Evolutionary conservation across 2,329 filamentous ascomycete genomes (phyloP), one percentile per base, ranked within the genome.

Genomic region (Colletotrichum higginsianum): DNA sequence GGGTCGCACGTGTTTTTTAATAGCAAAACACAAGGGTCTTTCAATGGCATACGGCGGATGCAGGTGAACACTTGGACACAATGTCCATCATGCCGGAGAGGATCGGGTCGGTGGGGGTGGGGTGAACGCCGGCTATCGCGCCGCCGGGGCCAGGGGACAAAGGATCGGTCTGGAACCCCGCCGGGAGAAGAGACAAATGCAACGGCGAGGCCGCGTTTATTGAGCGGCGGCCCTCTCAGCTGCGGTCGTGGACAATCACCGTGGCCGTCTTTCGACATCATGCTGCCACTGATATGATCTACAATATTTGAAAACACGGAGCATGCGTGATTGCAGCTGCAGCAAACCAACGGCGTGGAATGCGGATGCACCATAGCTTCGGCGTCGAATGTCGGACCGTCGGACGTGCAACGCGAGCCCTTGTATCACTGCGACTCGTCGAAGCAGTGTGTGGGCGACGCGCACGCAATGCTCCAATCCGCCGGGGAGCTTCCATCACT

Each of bases 351-450:
- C n/a, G 18, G 44, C 15, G n/a, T 65, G 40, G 57, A 38, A n/a
- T 18, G 16, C 21, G 18, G 55, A 47, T 16, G 46, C 30, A 47
- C 57, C 49, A 15, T 47, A 3, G 26, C 57, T 69, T 61, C 61
- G 61, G 67, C 67, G 53, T 18, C 30, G 49, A 69, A 42, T n/a
- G 61, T 69, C 67, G 40, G 61, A 69, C 26, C 30, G 61, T 69
- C 67, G 40, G 61, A 69, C 26, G 23, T 40, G 46, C 57, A 44
- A 42, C 35, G n/a, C 26, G 58, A 53, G 56, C 35, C 40, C 30
- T 13, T 42, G 13, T 30, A 2, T 61, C 35, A 6, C 58, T 23
- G n/a, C 44, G 40, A 52, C 38, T 16, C 23, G 13, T 40, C 26
- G 26, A 47, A 13, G 9, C 21, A 7, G 44, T 38, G 30, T 5